A percentile compares a stretch with the other conserved stretches of the same genome.
These are phyloP conservation scores for Leptographium wingfieldii DNA, from an alignment of 2,329 filamentous ascomycete genomes.

Conservation along the genomic window DNA sequence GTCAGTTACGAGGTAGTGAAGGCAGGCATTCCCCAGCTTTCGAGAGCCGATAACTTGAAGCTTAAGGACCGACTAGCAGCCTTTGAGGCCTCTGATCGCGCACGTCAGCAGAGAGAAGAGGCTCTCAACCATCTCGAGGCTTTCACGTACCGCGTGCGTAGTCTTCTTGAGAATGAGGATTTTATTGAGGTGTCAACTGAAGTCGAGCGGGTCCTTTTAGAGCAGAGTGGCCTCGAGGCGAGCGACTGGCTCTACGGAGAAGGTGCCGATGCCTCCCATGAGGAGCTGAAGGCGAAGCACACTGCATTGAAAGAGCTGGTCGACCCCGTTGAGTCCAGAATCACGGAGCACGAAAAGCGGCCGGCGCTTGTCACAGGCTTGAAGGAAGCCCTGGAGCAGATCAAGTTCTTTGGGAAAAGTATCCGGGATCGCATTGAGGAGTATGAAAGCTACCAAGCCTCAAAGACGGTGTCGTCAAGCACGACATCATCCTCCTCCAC, in stretches of 20 bases:
- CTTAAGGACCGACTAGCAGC: constrained; percentile 62
- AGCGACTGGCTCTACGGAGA: constrained; percentile 90
- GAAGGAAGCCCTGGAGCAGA: constrained; percentile 57
- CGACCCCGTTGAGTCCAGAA: constrained; percentile 61
- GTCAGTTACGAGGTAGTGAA: constrained; percentile 37
- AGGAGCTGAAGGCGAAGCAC: constrained; percentile 63
- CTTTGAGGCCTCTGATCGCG: constrained; percentile 76
- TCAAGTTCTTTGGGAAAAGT: constrained; percentile 54
- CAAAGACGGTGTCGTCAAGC: constrained; percentile 32
- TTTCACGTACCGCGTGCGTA: constrained; percentile 80
- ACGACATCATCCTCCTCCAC: constrained; percentile 25
- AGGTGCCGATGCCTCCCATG: constrained; percentile 61
- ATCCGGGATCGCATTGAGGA: constrained; percentile 60
- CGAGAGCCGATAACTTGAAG: constrained; percentile 35
- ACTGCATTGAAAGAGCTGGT: constrained; percentile 68
- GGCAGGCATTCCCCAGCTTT: constrained; percentile 34
- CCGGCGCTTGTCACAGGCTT: constrained; percentile 57
- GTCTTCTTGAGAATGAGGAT: constrained; percentile 63
- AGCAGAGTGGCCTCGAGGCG: constrained; percentile 52
- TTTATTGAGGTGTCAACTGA: constrained; percentile 63
- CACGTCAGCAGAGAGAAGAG: constrained; percentile 68
- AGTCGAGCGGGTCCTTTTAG: constrained; percentile 52
- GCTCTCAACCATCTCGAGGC: constrained; percentile 85
- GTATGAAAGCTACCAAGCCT: constrained; percentile 49
- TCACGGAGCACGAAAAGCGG: constrained; percentile 57